Evolutionary conservation across 305 asterid genomes (phyloP).

Genomic region (Solanum hybrid): DNA sequence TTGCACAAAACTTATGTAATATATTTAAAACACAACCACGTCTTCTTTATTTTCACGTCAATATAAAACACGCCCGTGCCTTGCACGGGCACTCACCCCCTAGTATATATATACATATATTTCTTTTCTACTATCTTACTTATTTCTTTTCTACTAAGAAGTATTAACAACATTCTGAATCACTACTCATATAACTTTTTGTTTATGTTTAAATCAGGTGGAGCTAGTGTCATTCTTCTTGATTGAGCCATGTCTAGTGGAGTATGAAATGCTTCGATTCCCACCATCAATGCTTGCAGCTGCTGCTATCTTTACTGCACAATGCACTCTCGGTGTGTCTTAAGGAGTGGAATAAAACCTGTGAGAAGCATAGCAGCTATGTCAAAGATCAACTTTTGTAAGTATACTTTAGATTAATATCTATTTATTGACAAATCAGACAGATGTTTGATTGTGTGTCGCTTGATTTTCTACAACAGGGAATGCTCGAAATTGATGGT

Average conservation of each 20-base stretch:
- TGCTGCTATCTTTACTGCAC: slow-evolving; percentile 57
- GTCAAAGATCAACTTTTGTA: slow-evolving; percentile 50
- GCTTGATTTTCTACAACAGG: slow-evolving; percentile 22
- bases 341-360: slow-evolving; percentile 46
- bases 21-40: no score
- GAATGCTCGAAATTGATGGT: slow-evolving; percentile 73
- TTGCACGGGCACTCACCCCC: no score
- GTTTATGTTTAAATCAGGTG: slow-evolving; percentile 23
- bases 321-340: slow-evolving; percentile 27
- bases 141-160: not conserved
- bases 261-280: slow-evolving; percentile 64
- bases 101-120: no score
- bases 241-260: slow-evolving; percentile 66
- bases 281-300: slow-evolving; percentile 73
- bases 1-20: no score
- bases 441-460: not conserved
- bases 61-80: no score
- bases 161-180: not conserved
- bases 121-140: no score
- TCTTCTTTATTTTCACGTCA: no score
- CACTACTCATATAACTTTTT: not conserved
- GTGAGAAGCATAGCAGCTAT: slow-evolving; percentile 49
- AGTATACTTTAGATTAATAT: slow-evolving; percentile 1
- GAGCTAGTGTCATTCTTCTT: slow-evolving; percentile 59
- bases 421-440: not conserved